Percentiles rank a stretch among this genome's conserved stretches.
These are phyloP conservation scores for Daldinia grandis DNA, from an alignment of 495 filamentous ascomycete species.

Conservation along the genomic window DNA sequence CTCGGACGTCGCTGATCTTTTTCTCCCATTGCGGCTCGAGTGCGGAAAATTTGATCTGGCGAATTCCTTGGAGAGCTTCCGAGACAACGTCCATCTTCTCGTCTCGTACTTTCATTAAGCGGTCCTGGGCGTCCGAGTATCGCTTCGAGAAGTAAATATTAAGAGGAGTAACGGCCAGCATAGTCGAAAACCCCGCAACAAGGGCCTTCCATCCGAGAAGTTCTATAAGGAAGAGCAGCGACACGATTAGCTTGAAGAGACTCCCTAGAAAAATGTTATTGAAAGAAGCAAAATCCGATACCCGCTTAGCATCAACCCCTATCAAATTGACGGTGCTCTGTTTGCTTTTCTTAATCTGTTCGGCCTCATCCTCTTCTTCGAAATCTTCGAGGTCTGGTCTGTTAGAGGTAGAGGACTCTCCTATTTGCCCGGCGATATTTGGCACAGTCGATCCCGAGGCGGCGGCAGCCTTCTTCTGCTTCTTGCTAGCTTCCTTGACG, in stretches of 20 bases:
- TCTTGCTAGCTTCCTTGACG: constrained; percentile 65
- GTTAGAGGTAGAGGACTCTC: constrained; percentile 34
- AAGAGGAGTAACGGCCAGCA: constrained; percentile 69
- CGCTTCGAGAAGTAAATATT: constrained; percentile 74
- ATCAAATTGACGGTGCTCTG: constrained; percentile 84
- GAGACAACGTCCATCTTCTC: constrained; percentile 80
- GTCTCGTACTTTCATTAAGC: constrained; percentile 82
- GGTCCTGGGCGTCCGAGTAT: constrained; percentile 71
- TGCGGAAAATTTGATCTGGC: constrained; percentile 89
- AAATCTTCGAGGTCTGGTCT: constrained; percentile 43
- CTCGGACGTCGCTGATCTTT: constrained; percentile 72
- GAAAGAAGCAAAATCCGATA: constrained; percentile 74
- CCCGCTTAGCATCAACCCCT: constrained; percentile 76
- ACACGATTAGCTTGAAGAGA: constrained; percentile 69
- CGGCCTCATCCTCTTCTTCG: constrained; percentile 62
- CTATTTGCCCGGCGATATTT: constrained; percentile 36
- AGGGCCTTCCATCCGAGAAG: constrained; percentile 79
- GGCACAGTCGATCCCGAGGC: constrained; percentile 37
- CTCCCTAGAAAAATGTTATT: constrained; percentile 70
- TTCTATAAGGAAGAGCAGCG: constrained; percentile 68
- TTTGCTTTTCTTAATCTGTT: constrained; percentile 64
- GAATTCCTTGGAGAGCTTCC: constrained; percentile 82
- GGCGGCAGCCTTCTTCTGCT: constrained; percentile 44
- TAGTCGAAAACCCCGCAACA: constrained; percentile 70
- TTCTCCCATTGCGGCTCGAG: constrained; percentile 81